phyloP scores from a whole-genome alignment of 192 early-diverging fungal genomes.

The Coemansia pectinata region DNA sequence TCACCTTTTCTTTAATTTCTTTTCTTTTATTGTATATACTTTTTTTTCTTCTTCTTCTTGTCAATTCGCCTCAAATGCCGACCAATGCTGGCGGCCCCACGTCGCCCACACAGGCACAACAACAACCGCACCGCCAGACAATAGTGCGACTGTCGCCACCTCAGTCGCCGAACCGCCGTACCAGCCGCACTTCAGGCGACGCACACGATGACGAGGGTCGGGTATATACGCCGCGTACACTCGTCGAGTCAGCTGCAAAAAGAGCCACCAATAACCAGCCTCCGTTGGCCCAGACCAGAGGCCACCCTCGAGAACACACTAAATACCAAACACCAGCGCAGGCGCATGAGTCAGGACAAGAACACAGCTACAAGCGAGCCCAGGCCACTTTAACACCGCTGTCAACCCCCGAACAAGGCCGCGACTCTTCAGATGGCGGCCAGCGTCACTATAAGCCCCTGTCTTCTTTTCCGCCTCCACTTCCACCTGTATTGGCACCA shows the following conservation, averaged over 20 bases:
- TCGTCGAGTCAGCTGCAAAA: slow-evolving; percentile 37
- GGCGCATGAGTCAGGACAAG: not conserved
- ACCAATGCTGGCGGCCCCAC: not conserved
- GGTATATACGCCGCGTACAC: slow-evolving; percentile 39
- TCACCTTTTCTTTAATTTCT: not conserved
- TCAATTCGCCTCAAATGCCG: not conserved
- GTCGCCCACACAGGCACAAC: slow-evolving; percentile 4
- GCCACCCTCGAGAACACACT: not conserved
- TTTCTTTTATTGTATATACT: not conserved
- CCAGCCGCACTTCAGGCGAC: not conserved
- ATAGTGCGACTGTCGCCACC: slow-evolving; percentile 40
- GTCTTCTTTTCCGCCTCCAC: not conserved
- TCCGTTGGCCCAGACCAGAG: not conserved
- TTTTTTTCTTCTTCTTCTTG: not conserved
- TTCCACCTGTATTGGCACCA: slow-evolving; percentile 13
- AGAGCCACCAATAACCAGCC: slow-evolving; percentile 4
- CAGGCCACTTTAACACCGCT: not conserved
- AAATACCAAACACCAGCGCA: not conserved
- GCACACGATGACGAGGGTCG: slow-evolving; percentile 1
- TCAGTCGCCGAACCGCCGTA: not conserved
- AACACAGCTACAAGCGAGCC: not conserved
- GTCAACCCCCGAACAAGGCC: slow-evolving; percentile 30
- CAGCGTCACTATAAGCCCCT: not conserved
- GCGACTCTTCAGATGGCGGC: slow-evolving; percentile 15
- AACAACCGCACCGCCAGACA: slow-evolving; percentile 21